phyloP scores from a whole-genome alignment of 2,329 filamentous ascomycete genomes.

The Ilyonectria destructans region DNA sequence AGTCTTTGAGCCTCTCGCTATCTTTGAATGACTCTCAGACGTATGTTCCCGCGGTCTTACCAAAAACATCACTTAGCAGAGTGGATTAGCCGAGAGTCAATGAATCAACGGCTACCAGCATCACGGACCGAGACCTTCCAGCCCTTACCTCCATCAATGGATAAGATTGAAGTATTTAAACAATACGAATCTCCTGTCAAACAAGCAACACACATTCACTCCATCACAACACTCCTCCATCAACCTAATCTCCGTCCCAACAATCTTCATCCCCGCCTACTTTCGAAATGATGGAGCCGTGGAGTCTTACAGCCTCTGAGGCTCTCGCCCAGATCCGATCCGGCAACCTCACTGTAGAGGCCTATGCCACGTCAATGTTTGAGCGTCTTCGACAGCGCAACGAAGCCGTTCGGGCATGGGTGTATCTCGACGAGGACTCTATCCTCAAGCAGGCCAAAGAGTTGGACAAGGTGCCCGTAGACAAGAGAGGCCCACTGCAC shows the following conservation, averaged over 20 bases:
- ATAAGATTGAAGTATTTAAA: background rate
- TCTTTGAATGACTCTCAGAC: slow-evolving; percentile 3
- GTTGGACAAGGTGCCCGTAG: slow-evolving; percentile 65
- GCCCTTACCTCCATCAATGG: background rate
- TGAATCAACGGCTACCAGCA: background rate
- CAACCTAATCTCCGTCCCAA: background rate
- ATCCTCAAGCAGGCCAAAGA: slow-evolving; percentile 66
- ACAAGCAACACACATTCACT: no score
- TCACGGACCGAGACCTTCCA: background rate
- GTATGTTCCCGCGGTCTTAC: slow-evolving; percentile 10
- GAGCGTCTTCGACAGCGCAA: slow-evolving; percentile 62
- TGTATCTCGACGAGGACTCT: slow-evolving; percentile 60
- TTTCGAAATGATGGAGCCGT: slow-evolving; percentile 32
- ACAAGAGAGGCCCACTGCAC: slow-evolving; percentile 70
- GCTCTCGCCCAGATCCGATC: slow-evolving; percentile 57
- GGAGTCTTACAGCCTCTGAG: slow-evolving; percentile 61
- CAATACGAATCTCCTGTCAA: no score
- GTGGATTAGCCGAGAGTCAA: background rate
- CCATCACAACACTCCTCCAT: slow-evolving; percentile 5
- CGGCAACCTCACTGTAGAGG: slow-evolving; percentile 64
- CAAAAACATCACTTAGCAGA: background rate
- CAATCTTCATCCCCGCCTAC: slow-evolving; percentile 30
- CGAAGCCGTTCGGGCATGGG: slow-evolving; percentile 66
- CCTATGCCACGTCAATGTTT: slow-evolving; percentile 66
- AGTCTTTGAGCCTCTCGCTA: background rate